A percentile compares a stretch with the other conserved stretches of the same genome.
Conservation (phyloP, 2,329 filamentous ascomycete species). For the Beauveria brongniartii region DNA sequence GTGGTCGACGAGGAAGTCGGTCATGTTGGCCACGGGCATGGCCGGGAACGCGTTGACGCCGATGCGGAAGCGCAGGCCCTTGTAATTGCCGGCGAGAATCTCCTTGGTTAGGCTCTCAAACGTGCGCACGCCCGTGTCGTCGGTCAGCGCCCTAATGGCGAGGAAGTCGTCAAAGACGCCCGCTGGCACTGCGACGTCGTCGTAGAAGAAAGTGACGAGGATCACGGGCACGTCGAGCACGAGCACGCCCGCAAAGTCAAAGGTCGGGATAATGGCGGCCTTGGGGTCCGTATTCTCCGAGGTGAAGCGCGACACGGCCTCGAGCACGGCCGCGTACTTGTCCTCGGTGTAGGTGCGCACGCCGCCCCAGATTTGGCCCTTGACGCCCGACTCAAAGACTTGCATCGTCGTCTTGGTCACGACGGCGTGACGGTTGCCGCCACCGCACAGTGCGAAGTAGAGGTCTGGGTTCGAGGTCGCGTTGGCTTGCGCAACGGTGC, state of each 20-base stretch:
- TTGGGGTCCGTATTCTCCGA: slow-evolving; percentile 11
- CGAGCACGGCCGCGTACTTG: slow-evolving; percentile 8
- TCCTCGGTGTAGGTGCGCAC: slow-evolving; percentile 9
- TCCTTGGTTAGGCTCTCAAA: slow-evolving; percentile 32
- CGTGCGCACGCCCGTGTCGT: slow-evolving; percentile 37
- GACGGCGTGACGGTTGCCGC: slow-evolving; percentile 38
- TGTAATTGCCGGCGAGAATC: slow-evolving; percentile 11
- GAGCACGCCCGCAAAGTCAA: slow-evolving; percentile 8
- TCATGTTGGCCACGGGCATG: slow-evolving; percentile 17
- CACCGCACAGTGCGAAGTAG: slow-evolving; percentile 37
- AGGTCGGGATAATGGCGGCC: slow-evolving; percentile 13
- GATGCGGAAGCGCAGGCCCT: slow-evolving; percentile 15
- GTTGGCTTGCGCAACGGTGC: slow-evolving; percentile 32
- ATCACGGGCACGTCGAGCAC: slow-evolving; percentile 9
- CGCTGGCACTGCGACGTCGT: slow-evolving; percentile 43
- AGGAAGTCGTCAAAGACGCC: slow-evolving; percentile 51
- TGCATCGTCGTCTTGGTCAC: slow-evolving; percentile 18
- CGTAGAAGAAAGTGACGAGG: slow-evolving; percentile 40
- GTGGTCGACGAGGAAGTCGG: slow-evolving; percentile 15
- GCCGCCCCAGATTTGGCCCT: slow-evolving; percentile 13
- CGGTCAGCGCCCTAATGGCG: slow-evolving; percentile 32
- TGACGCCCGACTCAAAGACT: slow-evolving; percentile 4
- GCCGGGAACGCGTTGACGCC: slow-evolving; percentile 17
- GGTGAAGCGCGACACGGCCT: slow-evolving; percentile 11
- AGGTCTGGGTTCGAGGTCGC: slow-evolving; percentile 29